Base-by-base conservation (phyloP, 23 red algal species). In the Gracilaria domingensis region DNA sequence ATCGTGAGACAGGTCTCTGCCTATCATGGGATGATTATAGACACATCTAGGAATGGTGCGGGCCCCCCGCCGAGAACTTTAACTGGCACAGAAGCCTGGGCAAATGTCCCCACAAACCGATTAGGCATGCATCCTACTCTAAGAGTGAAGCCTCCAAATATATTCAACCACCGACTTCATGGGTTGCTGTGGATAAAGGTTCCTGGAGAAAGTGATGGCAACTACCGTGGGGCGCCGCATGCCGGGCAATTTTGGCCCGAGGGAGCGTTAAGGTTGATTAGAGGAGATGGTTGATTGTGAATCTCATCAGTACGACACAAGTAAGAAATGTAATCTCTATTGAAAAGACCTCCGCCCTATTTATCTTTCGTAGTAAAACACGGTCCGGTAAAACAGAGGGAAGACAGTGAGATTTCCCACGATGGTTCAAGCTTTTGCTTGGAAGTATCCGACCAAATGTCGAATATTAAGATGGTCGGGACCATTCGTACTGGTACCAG, bases 241-340 rank as follows among this genome's bases (percentile, higher is more conserved):
- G 86, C 86, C 23, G 86, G 86, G 28, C 48, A 54, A 35, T 90
- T 90, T 49, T 90, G 86, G 86, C 86, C 86, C n/a, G 86, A 80
- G 39, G 86, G 86, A n/a, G 74, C 75, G 0, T 29, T 48, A 51
- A 9, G 38, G 1, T 50, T 77, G 72, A 77, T 77, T 49, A 25
- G 45, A 25, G 32, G 72, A 26, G 72, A 23, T 2, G n/a, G n/a
- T n/a, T n/a, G n/a, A n/a, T n/a, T n/a, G n/a, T n/a, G n/a, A n/a
- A n/a, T n/a, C n/a, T n/a, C n/a, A n/a, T n/a, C n/a, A n/a, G n/a
- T n/a, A n/a, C n/a, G n/a, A n/a, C n/a, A n/a, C n/a, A n/a, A n/a
- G n/a, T n/a, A n/a, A n/a, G n/a, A n/a, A n/a, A n/a, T n/a, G n/a
- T n/a, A n/a, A n/a, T n/a, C n/a, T n/a, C n/a, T n/a, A n/a, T n/a